Evolutionary conservation across 2,329 filamentous ascomycete genomes (phyloP).

Genomic region (Aspergillus hiratsukae): DNA sequence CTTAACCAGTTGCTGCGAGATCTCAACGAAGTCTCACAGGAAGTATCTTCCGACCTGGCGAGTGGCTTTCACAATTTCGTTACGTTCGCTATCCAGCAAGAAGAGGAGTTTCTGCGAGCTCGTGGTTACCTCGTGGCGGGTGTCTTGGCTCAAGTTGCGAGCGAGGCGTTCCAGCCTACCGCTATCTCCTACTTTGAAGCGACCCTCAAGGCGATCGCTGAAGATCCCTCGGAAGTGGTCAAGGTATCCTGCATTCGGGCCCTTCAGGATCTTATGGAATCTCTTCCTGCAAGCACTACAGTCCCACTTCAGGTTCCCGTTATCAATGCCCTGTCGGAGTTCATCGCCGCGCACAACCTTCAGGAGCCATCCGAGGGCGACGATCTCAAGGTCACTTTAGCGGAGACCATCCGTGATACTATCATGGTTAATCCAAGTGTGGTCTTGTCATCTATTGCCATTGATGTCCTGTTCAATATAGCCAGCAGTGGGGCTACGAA

Average conservation of each 20-base stretch:
- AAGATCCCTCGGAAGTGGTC: constrained; percentile 78
- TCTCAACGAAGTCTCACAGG: constrained; percentile 71
- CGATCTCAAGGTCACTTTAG: constrained; percentile 83
- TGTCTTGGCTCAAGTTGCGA: constrained; percentile 66
- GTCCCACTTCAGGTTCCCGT: constrained; percentile 58
- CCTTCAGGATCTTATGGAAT: constrained; percentile 63
- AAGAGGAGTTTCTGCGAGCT: constrained; percentile 74
- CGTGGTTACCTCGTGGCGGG: constrained; percentile 85
- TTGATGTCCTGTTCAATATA: constrained; percentile 80
- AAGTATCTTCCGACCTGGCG: constrained; percentile 64
- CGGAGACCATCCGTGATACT: constrained; percentile 77
- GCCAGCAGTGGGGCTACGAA: constrained; percentile 84
- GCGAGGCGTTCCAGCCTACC: constrained; percentile 46
- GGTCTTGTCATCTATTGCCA: constrained; percentile 65
- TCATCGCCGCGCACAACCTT: constrained; percentile 74
- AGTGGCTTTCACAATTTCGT: constrained; percentile 76
- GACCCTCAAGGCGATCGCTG: constrained; percentile 68
- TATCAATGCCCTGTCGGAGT: constrained; percentile 61
- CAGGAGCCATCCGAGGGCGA: constrained; percentile 82
- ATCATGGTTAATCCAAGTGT: constrained; percentile 75
- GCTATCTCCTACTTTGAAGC: constrained; percentile 46
- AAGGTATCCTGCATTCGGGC: constrained; percentile 88
- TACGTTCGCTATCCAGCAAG: constrained; percentile 65
- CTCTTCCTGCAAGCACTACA: constrained; percentile 48
- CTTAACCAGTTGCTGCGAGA: constrained; percentile 81